Evolutionary conservation across 2,329 filamentous ascomycete genomes (phyloP), one percentile per base, ranked within the genome.

Genomic region (Neofusicoccum laricinum): DNA sequence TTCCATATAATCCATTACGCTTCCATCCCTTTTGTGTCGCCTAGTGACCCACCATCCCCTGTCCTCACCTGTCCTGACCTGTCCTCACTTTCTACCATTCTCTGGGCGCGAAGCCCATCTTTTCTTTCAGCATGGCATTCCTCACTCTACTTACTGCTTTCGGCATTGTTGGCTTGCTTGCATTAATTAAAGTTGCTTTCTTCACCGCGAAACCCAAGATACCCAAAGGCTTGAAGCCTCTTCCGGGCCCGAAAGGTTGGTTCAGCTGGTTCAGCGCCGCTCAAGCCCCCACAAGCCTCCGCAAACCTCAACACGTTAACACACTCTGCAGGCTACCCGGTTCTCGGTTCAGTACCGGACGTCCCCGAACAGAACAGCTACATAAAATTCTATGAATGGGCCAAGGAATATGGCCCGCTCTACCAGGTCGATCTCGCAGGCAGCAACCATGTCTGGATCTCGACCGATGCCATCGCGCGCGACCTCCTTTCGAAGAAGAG

Each of bases 371-470:
- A 79, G 68, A 78, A 79, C 64, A 70, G 74, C 32, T 79, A 77
- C 69, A 74, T 81, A 67, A 80, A 80, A 62, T 81, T 81, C 53
- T 72, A 78, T n/a, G 76, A 80, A 45, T 81, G 79, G 79, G 75
- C 74, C 46, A 76, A 79, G 66, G 68, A 78, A 59, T 79, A 77
- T 64, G 79, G 79, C 3, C 78, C 79, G 2, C 80, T 82, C 64
- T 82, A 81, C 64, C 78, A 80, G 59, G 72, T 76, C 67, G 75
- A 80, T 55, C 71, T 82, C 11, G 78, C 78, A 64, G 79, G 80
- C 19, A 69, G 69, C 64, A 81, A 80, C 61, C 79, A 81, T 66
- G 76, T 81, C 57, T 80, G 78, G 78, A 78, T 82, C 55, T 78
- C 77, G 0, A 73, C 75, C 6, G 79, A 81, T 55, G 65, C 75